Evolutionary conservation across 257 asterid species (phyloP), one percentile per base, ranked within the genome.

Genomic region (Forsythia suspensa): DNA sequence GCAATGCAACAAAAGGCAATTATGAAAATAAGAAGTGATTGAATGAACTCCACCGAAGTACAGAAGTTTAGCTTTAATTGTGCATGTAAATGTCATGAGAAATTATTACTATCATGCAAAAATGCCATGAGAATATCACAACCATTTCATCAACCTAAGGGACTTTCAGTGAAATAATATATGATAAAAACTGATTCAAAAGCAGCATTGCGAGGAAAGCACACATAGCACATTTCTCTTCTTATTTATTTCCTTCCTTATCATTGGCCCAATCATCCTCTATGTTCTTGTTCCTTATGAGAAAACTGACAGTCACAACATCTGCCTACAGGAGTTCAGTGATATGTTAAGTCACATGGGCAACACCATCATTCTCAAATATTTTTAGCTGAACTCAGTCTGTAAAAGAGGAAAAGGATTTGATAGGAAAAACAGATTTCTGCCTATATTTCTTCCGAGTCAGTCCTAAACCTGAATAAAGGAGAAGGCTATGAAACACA

Each of bases 1-100:
- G 89, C 78, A 77, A 75, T 24, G n/a, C 63, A 81, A 57, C 67
- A 67, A 44, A 76, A 12, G n/a, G 16, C 63, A 55, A 76, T 61
- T 20, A 51, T 11, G 59, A 38, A 16, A 75, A 21, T 15, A 76
- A 41, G 10, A 52, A 59, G 21, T 69, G 38, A 48, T 37, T 9
- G 73, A 34, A 83, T 4, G 37, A 76, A 73, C 40, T 21, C 38
- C 70, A 70, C 9, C 79, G 75, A 66, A 29, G 76, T 34, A 40
- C 52, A 63, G 77, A 61, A 77, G 18, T 20, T 15, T 16, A 44
- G 16, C 11, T 29, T 38, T 36, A 55, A 55, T 16, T 55, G 65
- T 55, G 65, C 65, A 18, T 55, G 65, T 55, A 20, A n/a, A 55
- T n/a, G 65, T 20, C 8, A 55, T 16, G 20, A 5, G 8, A 55